Percentiles rank a stretch among this genome's conserved stretches.
These are phyloP conservation scores for Phytophthora chlamydospora DNA, from an alignment of 352 stramenopile genomes.

Conservation along the genomic window DNA sequence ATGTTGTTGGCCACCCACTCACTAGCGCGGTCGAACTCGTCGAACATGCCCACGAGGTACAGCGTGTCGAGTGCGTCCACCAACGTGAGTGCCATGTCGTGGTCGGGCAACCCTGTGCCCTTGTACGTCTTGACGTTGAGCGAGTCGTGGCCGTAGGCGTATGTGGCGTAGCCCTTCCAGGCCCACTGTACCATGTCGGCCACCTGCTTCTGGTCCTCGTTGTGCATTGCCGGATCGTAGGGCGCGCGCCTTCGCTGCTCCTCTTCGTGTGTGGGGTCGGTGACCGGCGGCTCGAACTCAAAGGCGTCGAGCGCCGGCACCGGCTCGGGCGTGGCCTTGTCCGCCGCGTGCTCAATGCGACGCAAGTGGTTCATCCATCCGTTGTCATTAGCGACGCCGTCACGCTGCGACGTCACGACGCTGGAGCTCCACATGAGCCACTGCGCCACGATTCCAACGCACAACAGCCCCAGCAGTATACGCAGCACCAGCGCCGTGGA, in stretches of 20 bases:
- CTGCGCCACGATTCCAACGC: slow-evolving; percentile 50
- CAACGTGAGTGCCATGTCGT: slow-evolving; percentile 83
- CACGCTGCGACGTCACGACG: slow-evolving; percentile 15
- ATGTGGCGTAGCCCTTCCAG: slow-evolving; percentile 78
- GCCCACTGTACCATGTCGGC: slow-evolving; percentile 74
- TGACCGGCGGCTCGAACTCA: slow-evolving; percentile 31
- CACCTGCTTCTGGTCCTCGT: slow-evolving; percentile 62
- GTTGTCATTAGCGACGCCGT: slow-evolving; percentile 19
- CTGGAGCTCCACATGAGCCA: slow-evolving; percentile 52
- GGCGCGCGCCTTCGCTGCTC: slow-evolving; percentile 42
- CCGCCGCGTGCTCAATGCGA: slow-evolving; percentile 26
- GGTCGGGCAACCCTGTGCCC: slow-evolving; percentile 54
- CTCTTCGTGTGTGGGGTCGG: slow-evolving; percentile 36
- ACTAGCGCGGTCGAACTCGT: slow-evolving; percentile 74
- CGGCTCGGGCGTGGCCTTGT: slow-evolving; percentile 18
- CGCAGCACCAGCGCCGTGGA: slow-evolving; percentile 48
- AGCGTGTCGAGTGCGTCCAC: slow-evolving; percentile 84
- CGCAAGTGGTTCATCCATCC: slow-evolving; percentile 52
- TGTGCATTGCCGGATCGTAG: slow-evolving; percentile 60
- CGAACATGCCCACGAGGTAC: slow-evolving; percentile 77
- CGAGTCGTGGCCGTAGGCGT: slow-evolving; percentile 76
- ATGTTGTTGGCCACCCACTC: slow-evolving; percentile 73
- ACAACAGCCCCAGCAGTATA: slow-evolving; percentile 46
- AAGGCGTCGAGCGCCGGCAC: slow-evolving; percentile 11
- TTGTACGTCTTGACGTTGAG: slow-evolving; percentile 70